Evolutionary conservation across 202 grass and related monocot genomes (phyloP), one percentile per base, ranked within the genome.

Genomic region (Alloteropsis angusta): DNA sequence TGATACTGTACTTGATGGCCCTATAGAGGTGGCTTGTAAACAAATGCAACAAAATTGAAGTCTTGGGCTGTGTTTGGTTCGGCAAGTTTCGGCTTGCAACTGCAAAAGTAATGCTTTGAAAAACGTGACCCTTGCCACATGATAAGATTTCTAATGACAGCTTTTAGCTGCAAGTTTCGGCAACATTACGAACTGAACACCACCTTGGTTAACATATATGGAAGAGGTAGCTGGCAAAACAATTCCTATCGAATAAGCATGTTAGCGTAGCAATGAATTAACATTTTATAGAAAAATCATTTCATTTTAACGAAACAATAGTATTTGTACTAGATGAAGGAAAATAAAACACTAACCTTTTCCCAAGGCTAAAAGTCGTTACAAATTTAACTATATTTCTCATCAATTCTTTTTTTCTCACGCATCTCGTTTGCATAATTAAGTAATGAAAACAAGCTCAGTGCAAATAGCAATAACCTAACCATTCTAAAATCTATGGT

Each of bases 141-240:
- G n/a, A n/a, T n/a, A n/a, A n/a, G n/a, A n/a, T n/a, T n/a, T n/a
- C n/a, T n/a, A n/a, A n/a, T n/a, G n/a, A n/a, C n/a, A n/a, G n/a
- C n/a, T n/a, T n/a, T n/a, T n/a, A n/a, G n/a, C n/a, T n/a, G n/a
- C n/a, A n/a, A n/a, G n/a, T n/a, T n/a, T n/a, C n/a, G n/a, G n/a
- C n/a, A n/a, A n/a, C n/a, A n/a, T n/a, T n/a, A n/a, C n/a, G n/a
- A n/a, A n/a, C n/a, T n/a, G n/a, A n/a, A n/a, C n/a, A n/a, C n/a
- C n/a, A n/a, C n/a, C 87, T 90, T 94, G 83, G 22, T 79, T 88
- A 71, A 79, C 75, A 86, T 98, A 86, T 98, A 98, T 73, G 95
- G 95, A 87, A 98, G 83, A 78, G 95, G 95, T 54, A 98, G 78
- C 64, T 83, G 89, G 49, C 77, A 58, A 87, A 98, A 98, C 10